Percentiles rank a stretch among this genome's conserved stretches.
Evolutionary conservation across 805 yeast species (phyloP).

Genomic region (Clavispora phyllophila): DNA sequence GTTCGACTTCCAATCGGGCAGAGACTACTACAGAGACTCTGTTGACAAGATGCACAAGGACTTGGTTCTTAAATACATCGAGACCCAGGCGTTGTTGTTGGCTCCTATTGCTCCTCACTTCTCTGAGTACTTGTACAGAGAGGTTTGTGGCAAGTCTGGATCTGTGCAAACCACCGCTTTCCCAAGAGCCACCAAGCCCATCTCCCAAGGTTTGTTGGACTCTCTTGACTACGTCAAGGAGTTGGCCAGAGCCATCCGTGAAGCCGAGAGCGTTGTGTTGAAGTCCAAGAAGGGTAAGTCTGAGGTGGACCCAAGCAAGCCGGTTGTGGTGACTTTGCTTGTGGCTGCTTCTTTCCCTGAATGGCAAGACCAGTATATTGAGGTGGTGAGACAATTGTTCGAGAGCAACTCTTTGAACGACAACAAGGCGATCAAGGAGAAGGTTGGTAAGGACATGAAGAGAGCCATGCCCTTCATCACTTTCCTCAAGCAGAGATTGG

Average conservation of each 20-base stretch:
- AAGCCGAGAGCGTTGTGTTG: constrained; percentile 80
- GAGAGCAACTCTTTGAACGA: constrained; percentile 61
- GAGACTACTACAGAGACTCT: constrained; percentile 94
- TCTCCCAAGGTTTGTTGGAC: constrained; percentile 56
- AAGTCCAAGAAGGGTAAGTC: constrained; percentile 80
- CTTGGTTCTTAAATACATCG: constrained; percentile 75
- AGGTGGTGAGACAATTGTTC: constrained; percentile 70
- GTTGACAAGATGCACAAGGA: constrained; percentile 73
- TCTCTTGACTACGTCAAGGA: constrained; percentile 76
- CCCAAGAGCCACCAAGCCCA: constrained; percentile 72
- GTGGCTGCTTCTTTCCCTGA: constrained; percentile 76
- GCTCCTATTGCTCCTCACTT: constrained; percentile 97
- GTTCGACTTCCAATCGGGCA: constrained; percentile 89
- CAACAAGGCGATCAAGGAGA: constrained; percentile 56
- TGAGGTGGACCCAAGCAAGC: constrained; percentile 69
- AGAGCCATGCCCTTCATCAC: constrained; percentile 97
- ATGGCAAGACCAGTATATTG: constrained; percentile 58
- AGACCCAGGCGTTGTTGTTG: constrained; percentile 75
- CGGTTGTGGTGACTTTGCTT: constrained; percentile 67
- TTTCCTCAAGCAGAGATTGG: constrained; percentile 74
- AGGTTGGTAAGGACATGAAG: constrained; percentile 85
- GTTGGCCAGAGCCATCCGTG: constrained; percentile 81
- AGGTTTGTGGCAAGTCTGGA: constrained; percentile 59
- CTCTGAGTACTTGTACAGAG: constrained; percentile 84
- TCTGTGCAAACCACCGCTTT: constrained; percentile 72